phyloP scores from a whole-genome alignment of 306 rosid genomes.

The Gastrolobium bilobum region DNA sequence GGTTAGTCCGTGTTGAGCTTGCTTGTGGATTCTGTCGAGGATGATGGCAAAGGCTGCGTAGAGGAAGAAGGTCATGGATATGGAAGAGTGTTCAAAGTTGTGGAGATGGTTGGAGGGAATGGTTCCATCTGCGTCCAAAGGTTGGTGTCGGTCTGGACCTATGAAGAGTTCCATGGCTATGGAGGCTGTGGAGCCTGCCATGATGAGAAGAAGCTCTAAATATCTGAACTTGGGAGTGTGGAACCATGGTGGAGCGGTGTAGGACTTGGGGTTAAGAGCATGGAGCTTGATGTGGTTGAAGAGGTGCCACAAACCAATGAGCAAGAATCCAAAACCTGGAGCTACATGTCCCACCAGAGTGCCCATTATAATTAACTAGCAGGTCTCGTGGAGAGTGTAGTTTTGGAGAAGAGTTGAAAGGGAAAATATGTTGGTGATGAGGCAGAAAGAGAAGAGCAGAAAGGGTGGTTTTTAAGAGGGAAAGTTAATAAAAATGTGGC shows the following conservation, averaged over 20 bases:
- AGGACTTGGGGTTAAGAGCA: slow-evolving; percentile 50
- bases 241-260: slow-evolving; percentile 68
- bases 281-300: slow-evolving; percentile 78
- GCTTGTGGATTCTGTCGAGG: slow-evolving; percentile 51
- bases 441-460: neutral
- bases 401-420: slow-evolving; percentile 4
- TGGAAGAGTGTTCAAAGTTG: slow-evolving; percentile 79
- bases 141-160: slow-evolving; percentile 69
- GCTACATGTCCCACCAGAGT: slow-evolving; percentile 76
- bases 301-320: slow-evolving; percentile 88
- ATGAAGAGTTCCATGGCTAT: slow-evolving; percentile 86
- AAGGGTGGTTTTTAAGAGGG: slow-evolving; percentile 15
- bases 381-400: too few species aligned
- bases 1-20: slow-evolving; percentile 49
- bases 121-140: slow-evolving; percentile 71
- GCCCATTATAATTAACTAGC: slow-evolving; percentile 59
- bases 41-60: slow-evolving; percentile 59
- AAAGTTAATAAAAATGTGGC: neutral
- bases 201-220: slow-evolving; percentile 68
- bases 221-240: slow-evolving; percentile 60
- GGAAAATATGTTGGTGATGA: slow-evolving; percentile 23
- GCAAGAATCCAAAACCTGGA: slow-evolving; percentile 76
- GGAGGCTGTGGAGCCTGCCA: slow-evolving; percentile 56
- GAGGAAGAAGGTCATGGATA: slow-evolving; percentile 65
- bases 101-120: slow-evolving; percentile 86